A percentile compares a stretch with the other conserved stretches of the same genome.
These are phyloP conservation scores for Alisma plantagoaquatica DNA, from an alignment of 106 monocot genomes.

Conservation along the genomic window DNA sequence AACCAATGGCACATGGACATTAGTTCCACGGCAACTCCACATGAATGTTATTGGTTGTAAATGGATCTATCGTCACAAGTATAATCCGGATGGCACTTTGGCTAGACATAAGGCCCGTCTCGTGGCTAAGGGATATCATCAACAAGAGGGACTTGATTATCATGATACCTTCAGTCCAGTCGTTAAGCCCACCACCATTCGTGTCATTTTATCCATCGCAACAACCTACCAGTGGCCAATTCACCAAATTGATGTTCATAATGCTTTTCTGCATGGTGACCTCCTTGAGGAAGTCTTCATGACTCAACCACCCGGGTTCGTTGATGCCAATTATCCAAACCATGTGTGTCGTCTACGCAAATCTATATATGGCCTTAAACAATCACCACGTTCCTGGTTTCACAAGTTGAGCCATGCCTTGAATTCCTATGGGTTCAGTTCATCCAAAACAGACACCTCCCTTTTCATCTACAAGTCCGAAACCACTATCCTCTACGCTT, in stretches of 20 bases:
- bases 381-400: neutral
- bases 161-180: neutral
- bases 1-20: neutral
- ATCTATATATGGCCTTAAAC: neutral
- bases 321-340: neutral
- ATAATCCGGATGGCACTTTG: neutral
- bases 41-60: neutral
- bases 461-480: neutral
- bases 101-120: neutral
- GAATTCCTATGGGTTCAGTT: neutral
- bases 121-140: neutral
- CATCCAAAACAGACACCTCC: neutral
- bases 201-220: neutral
- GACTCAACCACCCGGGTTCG: neutral
- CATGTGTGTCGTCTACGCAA: neutral
- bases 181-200: neutral
- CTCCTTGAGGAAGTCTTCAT: neutral
- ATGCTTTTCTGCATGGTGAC: conserved; percentile 1
- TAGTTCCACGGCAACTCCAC: neutral
- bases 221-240: neutral
- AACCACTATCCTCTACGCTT: too few species aligned
- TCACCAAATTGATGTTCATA: neutral
- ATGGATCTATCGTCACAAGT: neutral
- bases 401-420: neutral
- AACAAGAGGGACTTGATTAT: neutral